These are phyloP conservation scores for Ilyonectria destructans DNA, from an alignment of 2,329 filamentous ascomycete species.

Conservation along the genomic window DNA sequence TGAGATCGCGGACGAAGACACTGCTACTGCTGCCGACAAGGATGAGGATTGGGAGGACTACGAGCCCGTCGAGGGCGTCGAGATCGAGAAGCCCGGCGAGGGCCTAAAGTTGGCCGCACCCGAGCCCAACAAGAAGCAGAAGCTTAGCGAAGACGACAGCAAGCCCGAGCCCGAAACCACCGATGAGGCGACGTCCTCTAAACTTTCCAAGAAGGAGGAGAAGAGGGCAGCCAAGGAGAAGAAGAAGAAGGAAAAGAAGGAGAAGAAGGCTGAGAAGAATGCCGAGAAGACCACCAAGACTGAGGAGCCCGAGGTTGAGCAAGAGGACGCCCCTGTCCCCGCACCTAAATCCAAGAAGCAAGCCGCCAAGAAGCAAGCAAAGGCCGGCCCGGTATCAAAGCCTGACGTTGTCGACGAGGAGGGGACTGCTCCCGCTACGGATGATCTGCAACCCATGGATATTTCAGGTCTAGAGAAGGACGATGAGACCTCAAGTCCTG, in stretches of 20 bases:
- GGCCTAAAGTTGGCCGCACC: constrained; percentile 69
- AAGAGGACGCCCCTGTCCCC: constrained; percentile 38
- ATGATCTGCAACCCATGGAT: constrained; percentile 46
- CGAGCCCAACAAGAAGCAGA: constrained; percentile 72
- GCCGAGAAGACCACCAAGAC: constrained; percentile 46
- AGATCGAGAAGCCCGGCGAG: constrained; percentile 75
- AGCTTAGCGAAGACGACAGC: constrained; percentile 51
- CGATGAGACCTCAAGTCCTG: constrained; percentile 66
- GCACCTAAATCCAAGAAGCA: constrained; percentile 47
- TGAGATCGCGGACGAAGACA: constrained; percentile 69
- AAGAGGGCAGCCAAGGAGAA: constrained; percentile 67
- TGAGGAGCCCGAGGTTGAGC: constrained; percentile 26
- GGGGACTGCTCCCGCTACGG: constrained; percentile 28
- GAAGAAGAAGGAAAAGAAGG: constrained; percentile 63
- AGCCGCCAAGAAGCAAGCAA: constrained; percentile 50
- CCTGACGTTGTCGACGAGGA: constrained; percentile 37
- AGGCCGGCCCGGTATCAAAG: constrained; percentile 38
- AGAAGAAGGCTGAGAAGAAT: constrained; percentile 57
- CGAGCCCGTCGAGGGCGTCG: constrained; percentile 68
- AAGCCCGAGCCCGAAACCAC: constrained; percentile 51
- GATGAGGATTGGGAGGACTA: constrained; percentile 63
- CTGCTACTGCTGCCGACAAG: constrained; percentile 50
- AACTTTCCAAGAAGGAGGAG: constrained; percentile 68
- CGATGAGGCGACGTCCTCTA: constrained; percentile 65
- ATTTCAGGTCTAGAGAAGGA: constrained; percentile 54